Evolutionary conservation across 768 basidiomycete species (phyloP).

Genomic region (Tricholoma furcatifolium): DNA sequence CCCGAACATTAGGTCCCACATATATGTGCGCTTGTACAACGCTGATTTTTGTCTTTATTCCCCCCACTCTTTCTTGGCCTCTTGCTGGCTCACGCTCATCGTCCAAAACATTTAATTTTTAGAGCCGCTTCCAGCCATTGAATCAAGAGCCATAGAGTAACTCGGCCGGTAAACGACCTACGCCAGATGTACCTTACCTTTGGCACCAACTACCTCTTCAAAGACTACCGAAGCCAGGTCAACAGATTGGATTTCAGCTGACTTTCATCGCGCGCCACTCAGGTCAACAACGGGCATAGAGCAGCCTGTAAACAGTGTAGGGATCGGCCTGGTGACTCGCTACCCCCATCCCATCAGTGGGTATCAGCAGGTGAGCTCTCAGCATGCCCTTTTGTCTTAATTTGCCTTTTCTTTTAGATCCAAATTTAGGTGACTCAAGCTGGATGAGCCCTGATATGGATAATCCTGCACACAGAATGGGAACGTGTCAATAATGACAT

Average conservation of each 20-base stretch:
- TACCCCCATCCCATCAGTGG: not conserved
- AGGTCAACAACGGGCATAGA: not conserved
- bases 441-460: not conserved
- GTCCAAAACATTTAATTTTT: too few relatives aligned
- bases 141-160: too few relatives aligned
- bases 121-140: too few relatives aligned
- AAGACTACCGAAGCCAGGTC: too few relatives aligned
- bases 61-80: too few relatives aligned
- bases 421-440: not conserved
- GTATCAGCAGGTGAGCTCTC: not conserved
- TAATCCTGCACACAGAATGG: not conserved
- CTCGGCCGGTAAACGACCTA: too few relatives aligned
- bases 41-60: too few relatives aligned
- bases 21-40: not conserved
- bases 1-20: not conserved
- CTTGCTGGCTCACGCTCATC: too few relatives aligned
- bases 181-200: too few relatives aligned
- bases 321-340: not conserved
- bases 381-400: slow-evolving; percentile 1
- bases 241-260: too few relatives aligned
- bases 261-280: not conserved
- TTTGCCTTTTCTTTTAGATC: not conserved
- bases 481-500: not conserved
- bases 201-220: too few relatives aligned
- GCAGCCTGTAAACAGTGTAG: not conserved